Conservation (phyloP, 352 stramenopile genomes). For the Peronospora tabacina region DNA sequence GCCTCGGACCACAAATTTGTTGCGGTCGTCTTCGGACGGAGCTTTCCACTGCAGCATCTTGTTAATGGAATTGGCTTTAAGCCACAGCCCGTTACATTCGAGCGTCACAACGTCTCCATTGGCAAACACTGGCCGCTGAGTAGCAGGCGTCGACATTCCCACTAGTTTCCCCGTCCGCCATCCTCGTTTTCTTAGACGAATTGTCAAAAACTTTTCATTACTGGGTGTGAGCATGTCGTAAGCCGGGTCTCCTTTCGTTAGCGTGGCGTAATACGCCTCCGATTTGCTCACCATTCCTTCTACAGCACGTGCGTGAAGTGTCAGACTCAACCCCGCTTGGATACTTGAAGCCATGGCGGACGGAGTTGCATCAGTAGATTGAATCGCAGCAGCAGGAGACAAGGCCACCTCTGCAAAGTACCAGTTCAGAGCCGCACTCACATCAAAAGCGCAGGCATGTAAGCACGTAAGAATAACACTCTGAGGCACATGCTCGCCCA, state of each 20-base stretch:
- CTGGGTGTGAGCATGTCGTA: conserved; percentile 81
- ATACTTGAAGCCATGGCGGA: conserved; percentile 34
- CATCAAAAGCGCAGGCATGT: conserved; percentile 76
- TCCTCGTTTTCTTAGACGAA: conserved; percentile 69
- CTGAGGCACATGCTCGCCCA: conserved; percentile 79
- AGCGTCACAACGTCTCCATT: conserved; percentile 85
- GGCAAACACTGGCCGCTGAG: conserved; percentile 58
- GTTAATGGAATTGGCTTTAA: conserved; percentile 63
- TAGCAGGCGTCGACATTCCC: conserved; percentile 24
- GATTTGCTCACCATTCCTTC: conserved; percentile 81
- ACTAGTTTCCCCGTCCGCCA: conserved; percentile 42
- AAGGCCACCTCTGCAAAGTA: conserved; percentile 78
- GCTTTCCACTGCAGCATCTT: conserved; percentile 85
- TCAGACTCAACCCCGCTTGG: conserved; percentile 66
- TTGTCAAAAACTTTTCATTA: conserved; percentile 80
- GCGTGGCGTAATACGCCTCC: conserved; percentile 77
- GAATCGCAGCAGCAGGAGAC: conserved; percentile 11
- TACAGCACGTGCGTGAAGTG: conserved; percentile 56
- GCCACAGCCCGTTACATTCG: conserved; percentile 83
- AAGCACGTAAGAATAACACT: conserved; percentile 80
- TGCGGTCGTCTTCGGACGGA: conserved; percentile 72
- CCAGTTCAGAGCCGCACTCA: conserved; percentile 80
- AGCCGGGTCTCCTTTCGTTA: conserved; percentile 54
- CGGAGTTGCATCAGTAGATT: not conserved
- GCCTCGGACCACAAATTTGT: conserved; percentile 81